Evolutionary conservation across 495 filamentous ascomycete species (phyloP).

Genomic region (Lasiosphaeriaceae sp.): DNA sequence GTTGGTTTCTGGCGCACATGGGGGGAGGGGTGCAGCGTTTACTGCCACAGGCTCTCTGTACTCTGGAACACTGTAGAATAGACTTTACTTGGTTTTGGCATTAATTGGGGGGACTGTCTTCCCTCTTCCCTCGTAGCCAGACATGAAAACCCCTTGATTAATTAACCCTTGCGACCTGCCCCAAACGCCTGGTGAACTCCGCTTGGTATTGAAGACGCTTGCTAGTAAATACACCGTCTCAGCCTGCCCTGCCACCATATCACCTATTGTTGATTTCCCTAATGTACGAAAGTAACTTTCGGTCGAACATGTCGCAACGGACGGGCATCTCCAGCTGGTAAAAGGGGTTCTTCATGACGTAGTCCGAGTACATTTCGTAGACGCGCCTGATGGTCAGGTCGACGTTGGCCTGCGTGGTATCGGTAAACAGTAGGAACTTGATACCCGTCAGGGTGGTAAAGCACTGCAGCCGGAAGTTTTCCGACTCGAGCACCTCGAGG

Average conservation of each 20-base stretch:
- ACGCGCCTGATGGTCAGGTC: slow-evolving; percentile 76
- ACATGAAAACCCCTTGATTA: neutral
- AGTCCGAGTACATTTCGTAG: slow-evolving; percentile 95
- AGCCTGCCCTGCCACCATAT: neutral
- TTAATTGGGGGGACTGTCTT: neutral
- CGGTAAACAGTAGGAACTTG: slow-evolving; percentile 94
- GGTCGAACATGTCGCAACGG: slow-evolving; percentile 88
- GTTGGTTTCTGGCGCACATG: neutral
- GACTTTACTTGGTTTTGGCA: slow-evolving; percentile 6
- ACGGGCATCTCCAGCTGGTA: slow-evolving; percentile 98
- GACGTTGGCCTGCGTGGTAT: slow-evolving; percentile 83
- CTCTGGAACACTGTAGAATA: slow-evolving; percentile 9
- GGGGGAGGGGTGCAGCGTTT: neutral
- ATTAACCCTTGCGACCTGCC: neutral
- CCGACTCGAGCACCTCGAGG: slow-evolving; percentile 85
- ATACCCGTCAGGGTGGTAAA: slow-evolving; percentile 91
- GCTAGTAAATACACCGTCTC: neutral
- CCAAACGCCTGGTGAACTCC: slow-evolving; percentile 20
- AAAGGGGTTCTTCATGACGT: slow-evolving; percentile 99
- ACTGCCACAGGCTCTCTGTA: slow-evolving; percentile 5
- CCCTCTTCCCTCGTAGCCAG: neutral
- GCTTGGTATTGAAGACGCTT: neutral
- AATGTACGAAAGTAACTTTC: slow-evolving; percentile 71
- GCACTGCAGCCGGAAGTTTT: slow-evolving; percentile 89
- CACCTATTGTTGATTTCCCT: slow-evolving; percentile 54